Evolutionary conservation across 2,329 filamentous ascomycete species (phyloP), one percentile per base, ranked within the genome.

Genomic region (Claviceps capensis): DNA sequence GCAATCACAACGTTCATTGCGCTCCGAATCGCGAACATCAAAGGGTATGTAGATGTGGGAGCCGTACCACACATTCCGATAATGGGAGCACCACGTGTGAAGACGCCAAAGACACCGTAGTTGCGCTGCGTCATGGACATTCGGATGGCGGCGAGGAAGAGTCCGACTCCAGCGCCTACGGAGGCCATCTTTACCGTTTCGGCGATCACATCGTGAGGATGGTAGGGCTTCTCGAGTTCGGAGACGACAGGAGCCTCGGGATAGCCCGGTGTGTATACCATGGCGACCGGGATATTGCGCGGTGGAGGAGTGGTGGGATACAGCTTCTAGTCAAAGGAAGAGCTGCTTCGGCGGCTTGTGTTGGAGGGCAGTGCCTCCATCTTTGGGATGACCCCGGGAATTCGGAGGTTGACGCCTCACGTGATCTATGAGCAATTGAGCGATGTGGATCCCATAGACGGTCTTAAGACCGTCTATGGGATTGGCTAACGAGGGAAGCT

Each of bases 41-140:
- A 8, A 44, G 16, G 19, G 7, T 13, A 13, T 22, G 4, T 44
- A 14, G 4, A n/a, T 23, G 9, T 16, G 7, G 11, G 17, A 26
- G 45, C n/a, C 65, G 49, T 66, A 70, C 67, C 61, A 56, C 62
- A 62, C 41, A 70, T 61, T 46, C 68, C 85, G 64, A 91, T 85
- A 48, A 84, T 84, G 63, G 83, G 75, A 58, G 89, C 90, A 53
- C 82, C 84, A 62, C 82, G 81, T 47, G 86, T 86, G 65, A 97
- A 83, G 62, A 95, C 78, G 59, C 86, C 86, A 73, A 84, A 80
- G 56, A 83, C 78, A 61, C 89, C 88, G 58, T 93, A 75, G 68
- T 95, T 95, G 66, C 81, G 77, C 73, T 82, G 89, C 52, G 83
- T 77, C 60, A 96, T 78, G 54, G 89, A 88, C 74, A 95, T 97